phyloP scores from a whole-genome alignment of 768 basidiomycete genomes.

The Calocybe cyanea region DNA sequence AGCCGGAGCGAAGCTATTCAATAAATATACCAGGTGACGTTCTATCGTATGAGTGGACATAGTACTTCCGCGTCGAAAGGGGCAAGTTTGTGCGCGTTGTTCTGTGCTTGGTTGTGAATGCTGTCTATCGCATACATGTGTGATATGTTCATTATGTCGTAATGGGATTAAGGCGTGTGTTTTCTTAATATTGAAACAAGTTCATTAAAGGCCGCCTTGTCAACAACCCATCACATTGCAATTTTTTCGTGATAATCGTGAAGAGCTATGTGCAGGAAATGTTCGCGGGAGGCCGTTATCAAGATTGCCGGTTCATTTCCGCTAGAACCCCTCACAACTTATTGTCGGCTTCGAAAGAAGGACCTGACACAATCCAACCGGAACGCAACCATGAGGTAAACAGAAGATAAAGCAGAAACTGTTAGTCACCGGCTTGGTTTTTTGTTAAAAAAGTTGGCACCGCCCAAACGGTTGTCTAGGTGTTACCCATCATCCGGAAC shows the following conservation, averaged over 20 bases:
- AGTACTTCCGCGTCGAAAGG: no score
- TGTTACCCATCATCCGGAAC: constrained; percentile 12
- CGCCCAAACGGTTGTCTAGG: constrained; percentile 1
- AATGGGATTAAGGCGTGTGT: no score
- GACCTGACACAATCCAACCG: not conserved
- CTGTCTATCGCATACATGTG: no score
- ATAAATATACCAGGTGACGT: constrained; percentile 21
- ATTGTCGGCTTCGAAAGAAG: not conserved
- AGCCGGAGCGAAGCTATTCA: constrained; percentile 35
- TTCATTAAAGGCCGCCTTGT: no score
- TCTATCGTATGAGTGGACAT: no score
- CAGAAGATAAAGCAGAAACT: constrained; percentile 8
- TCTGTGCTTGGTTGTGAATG: no score
- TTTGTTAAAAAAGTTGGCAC: constrained; percentile 1
- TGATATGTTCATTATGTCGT: no score
- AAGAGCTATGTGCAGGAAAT: not conserved
- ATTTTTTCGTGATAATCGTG: no score
- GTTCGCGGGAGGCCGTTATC: constrained; percentile 12
- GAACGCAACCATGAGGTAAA: constrained; percentile 29
- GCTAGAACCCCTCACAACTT: not conserved
- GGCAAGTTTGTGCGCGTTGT: no score
- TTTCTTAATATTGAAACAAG: no score
- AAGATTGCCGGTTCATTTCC: not conserved
- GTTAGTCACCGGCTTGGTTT: not conserved
- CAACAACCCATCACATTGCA: no score